phyloP scores from a whole-genome alignment of 192 early-diverging fungal genomes.

The Gaertneriomyces sp. region DNA sequence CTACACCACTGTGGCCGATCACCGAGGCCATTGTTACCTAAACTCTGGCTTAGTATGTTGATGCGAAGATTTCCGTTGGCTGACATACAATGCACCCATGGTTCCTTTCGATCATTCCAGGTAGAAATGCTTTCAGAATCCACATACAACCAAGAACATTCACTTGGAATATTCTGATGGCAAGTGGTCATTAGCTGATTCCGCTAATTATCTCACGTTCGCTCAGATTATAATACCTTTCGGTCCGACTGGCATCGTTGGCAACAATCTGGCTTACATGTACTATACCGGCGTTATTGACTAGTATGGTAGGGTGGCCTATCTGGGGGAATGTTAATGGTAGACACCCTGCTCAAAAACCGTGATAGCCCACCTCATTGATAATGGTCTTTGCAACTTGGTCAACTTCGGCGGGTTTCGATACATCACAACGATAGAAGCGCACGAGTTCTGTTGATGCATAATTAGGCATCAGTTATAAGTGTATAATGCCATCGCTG shows the following conservation, averaged over 20 bases:
- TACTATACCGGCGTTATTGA: constrained; percentile 82
- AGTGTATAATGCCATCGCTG: too few relatives aligned
- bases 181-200: not conserved
- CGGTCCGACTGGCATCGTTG: constrained; percentile 53
- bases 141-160: constrained; percentile 74
- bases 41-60: not conserved
- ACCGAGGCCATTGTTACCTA: constrained; percentile 45
- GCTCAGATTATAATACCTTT: constrained; percentile 26
- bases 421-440: too few relatives aligned
- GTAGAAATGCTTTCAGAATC: constrained; percentile 71
- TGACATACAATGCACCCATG: constrained; percentile 73
- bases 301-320: constrained; percentile 71
- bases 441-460: not conserved
- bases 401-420: too few relatives aligned
- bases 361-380: too few relatives aligned
- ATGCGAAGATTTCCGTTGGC: not conserved
- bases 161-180: constrained; percentile 53
- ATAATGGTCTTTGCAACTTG: too few relatives aligned
- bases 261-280: constrained; percentile 58
- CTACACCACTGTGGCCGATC: constrained; percentile 31
- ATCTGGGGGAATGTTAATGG: constrained; percentile 29
- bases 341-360: too few relatives aligned
- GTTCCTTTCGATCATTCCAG: constrained; percentile 65
- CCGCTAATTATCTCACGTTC: too few relatives aligned
- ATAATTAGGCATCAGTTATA: too few relatives aligned